Evolutionary conservation across 139 green algal genomes (phyloP).

Genomic region (Yamagishiella unicocca): DNA sequence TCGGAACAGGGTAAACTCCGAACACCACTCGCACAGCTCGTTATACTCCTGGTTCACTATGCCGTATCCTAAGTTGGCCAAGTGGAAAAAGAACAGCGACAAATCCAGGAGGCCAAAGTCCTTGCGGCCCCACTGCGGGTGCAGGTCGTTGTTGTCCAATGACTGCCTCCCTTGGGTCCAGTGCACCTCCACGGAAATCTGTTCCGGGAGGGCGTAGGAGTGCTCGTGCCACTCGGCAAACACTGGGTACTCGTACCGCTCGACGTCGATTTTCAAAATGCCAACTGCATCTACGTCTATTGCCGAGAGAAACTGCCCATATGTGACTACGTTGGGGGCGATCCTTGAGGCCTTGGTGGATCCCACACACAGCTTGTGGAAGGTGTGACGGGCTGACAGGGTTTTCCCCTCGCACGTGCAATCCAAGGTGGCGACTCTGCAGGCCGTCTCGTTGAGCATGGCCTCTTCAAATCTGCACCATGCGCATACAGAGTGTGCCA

Average conservation of each 20-base stretch:
- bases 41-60: neutral
- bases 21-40: neutral
- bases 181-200: neutral
- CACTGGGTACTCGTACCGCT: conserved; percentile 47
- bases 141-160: neutral
- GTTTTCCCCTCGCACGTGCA: neutral
- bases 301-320: neutral
- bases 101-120: neutral
- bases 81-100: conserved; percentile 13
- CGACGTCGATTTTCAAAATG: conserved; percentile 52
- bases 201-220: neutral
- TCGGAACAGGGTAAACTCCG: neutral
- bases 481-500: too few relatives aligned
- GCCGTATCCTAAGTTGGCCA: conserved; percentile 1
- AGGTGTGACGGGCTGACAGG: neutral
- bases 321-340: neutral
- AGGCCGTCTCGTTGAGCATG: neutral
- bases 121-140: neutral
- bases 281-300: neutral
- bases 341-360: neutral
- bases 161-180: neutral
- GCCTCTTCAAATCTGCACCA: conserved; percentile 2
- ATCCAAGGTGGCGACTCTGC: neutral
- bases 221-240: conserved; percentile 1
- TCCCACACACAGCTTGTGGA: neutral